Evolutionary conservation across 805 yeast genomes (phyloP).

Genomic region (Candida dajiaensis): DNA sequence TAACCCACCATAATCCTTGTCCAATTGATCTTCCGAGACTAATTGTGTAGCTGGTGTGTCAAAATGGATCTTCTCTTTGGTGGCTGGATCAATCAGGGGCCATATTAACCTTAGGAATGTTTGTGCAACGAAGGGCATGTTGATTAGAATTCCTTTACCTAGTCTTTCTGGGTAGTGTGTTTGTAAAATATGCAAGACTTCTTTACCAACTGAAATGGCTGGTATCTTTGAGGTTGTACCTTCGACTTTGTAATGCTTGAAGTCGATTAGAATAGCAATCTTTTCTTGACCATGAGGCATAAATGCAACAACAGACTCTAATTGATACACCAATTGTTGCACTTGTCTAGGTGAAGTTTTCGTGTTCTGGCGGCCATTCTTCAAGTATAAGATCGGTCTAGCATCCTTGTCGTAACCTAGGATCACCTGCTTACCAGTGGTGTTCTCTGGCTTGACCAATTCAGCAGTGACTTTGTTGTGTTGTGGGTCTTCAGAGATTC

Average conservation of each 20-base stretch:
- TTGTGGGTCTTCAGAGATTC: constrained; percentile 44
- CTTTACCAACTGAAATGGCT: constrained; percentile 83
- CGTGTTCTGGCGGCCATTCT: constrained; percentile 95
- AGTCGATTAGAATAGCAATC: constrained; percentile 85
- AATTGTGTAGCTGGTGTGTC: constrained; percentile 84
- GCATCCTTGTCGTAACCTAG: constrained; percentile 86
- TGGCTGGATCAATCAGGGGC: constrained; percentile 94
- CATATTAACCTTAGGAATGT: constrained; percentile 85
- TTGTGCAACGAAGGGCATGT: constrained; percentile 93
- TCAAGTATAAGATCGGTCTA: constrained; percentile 87
- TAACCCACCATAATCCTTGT: constrained; percentile 76
- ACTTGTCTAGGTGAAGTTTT: constrained; percentile 86
- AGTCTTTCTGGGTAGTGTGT: constrained; percentile 97
- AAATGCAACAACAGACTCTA: constrained; percentile 86
- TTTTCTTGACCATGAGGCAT: constrained; percentile 98
- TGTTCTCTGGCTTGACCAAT: constrained; percentile 60
- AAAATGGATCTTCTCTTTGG: constrained; percentile 88
- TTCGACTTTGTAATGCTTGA: constrained; percentile 59
- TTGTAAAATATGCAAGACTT: constrained; percentile 88
- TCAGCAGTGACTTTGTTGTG: constrained; percentile 52
- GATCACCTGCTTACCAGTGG: constrained; percentile 87
- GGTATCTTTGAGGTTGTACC: constrained; percentile 61
- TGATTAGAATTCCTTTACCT: constrained; percentile 86
- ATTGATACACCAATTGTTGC: constrained; percentile 89
- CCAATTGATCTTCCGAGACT: constrained; percentile 78